Percentiles rank a stretch among this genome's conserved stretches.
Evolutionary conservation across 2,329 filamentous ascomycete species (phyloP).

Genomic region (Biscogniauxia sp.): DNA sequence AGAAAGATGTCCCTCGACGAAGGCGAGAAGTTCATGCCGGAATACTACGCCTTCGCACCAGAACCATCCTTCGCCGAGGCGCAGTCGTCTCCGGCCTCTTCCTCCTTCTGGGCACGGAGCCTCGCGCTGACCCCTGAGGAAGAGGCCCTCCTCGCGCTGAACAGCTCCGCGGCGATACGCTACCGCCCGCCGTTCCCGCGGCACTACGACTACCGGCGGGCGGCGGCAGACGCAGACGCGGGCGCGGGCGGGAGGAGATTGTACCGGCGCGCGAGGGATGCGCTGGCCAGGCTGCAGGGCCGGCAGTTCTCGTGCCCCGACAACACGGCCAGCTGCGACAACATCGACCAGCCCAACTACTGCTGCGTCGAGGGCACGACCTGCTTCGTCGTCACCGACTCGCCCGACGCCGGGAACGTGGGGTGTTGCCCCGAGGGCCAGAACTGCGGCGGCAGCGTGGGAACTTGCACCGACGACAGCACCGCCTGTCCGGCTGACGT

Average conservation of each 20-base stretch:
- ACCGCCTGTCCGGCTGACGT: slow-evolving; percentile 62
- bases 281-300: slow-evolving; percentile 47
- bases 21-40: slow-evolving; percentile 70
- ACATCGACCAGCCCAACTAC: slow-evolving; percentile 65
- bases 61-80: slow-evolving; percentile 10
- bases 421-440: slow-evolving; percentile 71
- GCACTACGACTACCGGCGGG: slow-evolving; percentile 37
- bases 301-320: slow-evolving; percentile 65
- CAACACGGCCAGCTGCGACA: slow-evolving; percentile 63
- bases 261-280: slow-evolving; percentile 45
- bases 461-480: slow-evolving; percentile 59
- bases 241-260: slow-evolving; percentile 26
- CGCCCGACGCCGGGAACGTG: slow-evolving; percentile 59
- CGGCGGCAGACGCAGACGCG: slow-evolving; percentile 6
- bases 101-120: slow-evolving; percentile 31
- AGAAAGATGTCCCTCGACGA: slow-evolving; percentile 70
- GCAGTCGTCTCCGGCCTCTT: slow-evolving; percentile 22
- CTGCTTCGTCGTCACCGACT: slow-evolving; percentile 64
- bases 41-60: slow-evolving; percentile 56
- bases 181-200: slow-evolving; percentile 52
- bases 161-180: slow-evolving; percentile 35
- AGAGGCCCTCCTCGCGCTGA: slow-evolving; percentile 27
- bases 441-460: slow-evolving; percentile 62
- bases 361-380: slow-evolving; percentile 68
- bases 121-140: slow-evolving; percentile 26